Base-by-base conservation (phyloP, 306 rosid genomes). In the Crataegus laevigata region DNA sequence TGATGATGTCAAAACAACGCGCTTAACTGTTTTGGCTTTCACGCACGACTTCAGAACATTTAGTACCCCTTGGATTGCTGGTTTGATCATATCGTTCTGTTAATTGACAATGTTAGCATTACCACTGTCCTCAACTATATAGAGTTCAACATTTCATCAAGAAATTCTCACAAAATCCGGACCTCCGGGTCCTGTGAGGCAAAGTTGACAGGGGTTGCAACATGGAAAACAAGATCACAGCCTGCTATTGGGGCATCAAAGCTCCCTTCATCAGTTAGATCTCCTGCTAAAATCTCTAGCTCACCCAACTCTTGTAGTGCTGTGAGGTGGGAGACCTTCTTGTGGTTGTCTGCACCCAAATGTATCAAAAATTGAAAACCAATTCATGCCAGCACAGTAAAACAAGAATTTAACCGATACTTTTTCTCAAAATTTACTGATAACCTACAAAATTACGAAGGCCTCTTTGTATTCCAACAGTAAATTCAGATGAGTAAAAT, bases 151-250 rank as follows among this genome's bases (percentile, higher is more conserved):
- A 26, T 11, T 7, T n/a, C 71, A 36, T 36, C 22, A 74, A 22
- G n/a, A n/a, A 66, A 50, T 64, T 24, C 19, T 42, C 22, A 57
- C 15, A 55, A 28, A 3, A 3, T 59, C 40, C 82, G 17, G 83
- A 90, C 97, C 96, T 92, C 97, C 1, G 97, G 97, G 59, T 92
- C 97, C 83, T 84, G 66, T 3, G 97, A 92, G 73, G 88, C 92
- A 75, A 92, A 88, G 83, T 90, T 65, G 36, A 92, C 91, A 7
- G 96, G 97, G 5, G 96, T 90, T n/a, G 97, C 97, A 57, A 92
- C 83, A 72, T 90, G 93, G 84, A 90, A 92, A 63, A 92, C 97
- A 45, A 88, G 69, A 25, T 92, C 88, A 86, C 92, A 92, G 18
- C 88, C 93, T 24, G 86, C 80, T 62, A 90, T 66, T 2, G 97